Evolutionary conservation across 345 rosid genomes (phyloP).

Genomic region (Pugionium cornutum): DNA sequence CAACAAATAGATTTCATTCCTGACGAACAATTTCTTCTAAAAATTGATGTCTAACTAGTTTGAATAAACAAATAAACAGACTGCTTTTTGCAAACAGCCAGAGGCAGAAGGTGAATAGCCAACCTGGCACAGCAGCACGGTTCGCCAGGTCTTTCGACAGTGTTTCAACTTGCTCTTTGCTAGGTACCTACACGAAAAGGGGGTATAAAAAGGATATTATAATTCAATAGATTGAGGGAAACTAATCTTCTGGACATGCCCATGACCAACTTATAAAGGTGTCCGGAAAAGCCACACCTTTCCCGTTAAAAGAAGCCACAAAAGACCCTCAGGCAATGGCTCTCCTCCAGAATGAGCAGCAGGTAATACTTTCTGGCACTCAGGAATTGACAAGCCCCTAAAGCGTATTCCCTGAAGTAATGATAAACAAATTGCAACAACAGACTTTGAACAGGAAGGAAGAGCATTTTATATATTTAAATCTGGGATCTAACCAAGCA

Average conservation of each 20-base stretch:
- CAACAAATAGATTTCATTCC: neutral
- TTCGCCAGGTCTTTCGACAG: slow-evolving; percentile 72
- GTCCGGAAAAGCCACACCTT: slow-evolving; percentile 54
- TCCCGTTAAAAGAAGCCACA: slow-evolving; percentile 99
- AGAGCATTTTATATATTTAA: slow-evolving; percentile 4
- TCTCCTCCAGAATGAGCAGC: slow-evolving; percentile 87
- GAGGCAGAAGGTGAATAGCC: slow-evolving; percentile 23
- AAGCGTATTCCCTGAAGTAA: slow-evolving; percentile 86
- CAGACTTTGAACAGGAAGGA: neutral
- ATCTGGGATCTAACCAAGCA: slow-evolving; percentile 23
- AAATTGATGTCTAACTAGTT: slow-evolving; percentile 7
- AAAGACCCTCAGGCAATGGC: slow-evolving; percentile 95
- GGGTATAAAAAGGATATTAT: slow-evolving; percentile 7
- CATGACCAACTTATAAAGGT: slow-evolving; percentile 6
- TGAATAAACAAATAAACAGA: slow-evolving; percentile 17
- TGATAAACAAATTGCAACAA: slow-evolving; percentile 19
- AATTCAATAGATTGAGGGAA: neutral
- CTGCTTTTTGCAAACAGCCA: slow-evolving; percentile 12
- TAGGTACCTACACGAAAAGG: slow-evolving; percentile 54
- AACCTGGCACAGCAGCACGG: slow-evolving; percentile 95
- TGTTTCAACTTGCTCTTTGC: slow-evolving; percentile 84
- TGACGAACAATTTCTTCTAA: neutral
- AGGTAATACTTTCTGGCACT: slow-evolving; percentile 92
- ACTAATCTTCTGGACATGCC: slow-evolving; percentile 15
- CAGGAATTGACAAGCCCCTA: slow-evolving; percentile 91